Percentiles rank a stretch among this genome's conserved stretches.
These are phyloP conservation scores for Colletotrichum tanaceti DNA, from an alignment of 2,329 filamentous ascomycete species.

Conservation along the genomic window DNA sequence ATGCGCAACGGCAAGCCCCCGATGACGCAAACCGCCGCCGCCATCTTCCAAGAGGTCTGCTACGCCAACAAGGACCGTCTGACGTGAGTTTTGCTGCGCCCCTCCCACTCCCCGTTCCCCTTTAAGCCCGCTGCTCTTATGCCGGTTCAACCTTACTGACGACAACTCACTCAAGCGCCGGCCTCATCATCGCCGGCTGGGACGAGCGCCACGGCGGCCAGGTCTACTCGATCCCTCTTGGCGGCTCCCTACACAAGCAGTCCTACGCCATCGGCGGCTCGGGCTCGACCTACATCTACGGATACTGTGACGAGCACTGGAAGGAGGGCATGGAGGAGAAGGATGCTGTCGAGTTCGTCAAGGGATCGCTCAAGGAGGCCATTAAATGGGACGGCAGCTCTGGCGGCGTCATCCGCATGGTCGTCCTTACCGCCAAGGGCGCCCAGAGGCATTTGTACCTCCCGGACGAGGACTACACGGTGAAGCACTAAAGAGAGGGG, in stretches of 20 bases:
- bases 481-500: constrained; percentile 62
- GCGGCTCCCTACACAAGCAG: constrained; percentile 97
- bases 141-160: neutral
- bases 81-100: constrained; percentile 68
- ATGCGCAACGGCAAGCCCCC: constrained; percentile 90
- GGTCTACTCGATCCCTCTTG: constrained; percentile 96
- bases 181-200: constrained; percentile 98
- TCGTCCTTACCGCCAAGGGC: constrained; percentile 90
- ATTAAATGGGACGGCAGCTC: constrained; percentile 99
- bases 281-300: constrained; percentile 99
- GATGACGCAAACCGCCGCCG: constrained; percentile 93
- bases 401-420: constrained; percentile 97
- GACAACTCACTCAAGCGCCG: constrained; percentile 70
- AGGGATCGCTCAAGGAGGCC: constrained; percentile 88
- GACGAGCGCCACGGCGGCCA: constrained; percentile 95
- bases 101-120: too few relatives aligned
- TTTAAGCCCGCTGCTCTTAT: neutral
- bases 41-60: constrained; percentile 97
- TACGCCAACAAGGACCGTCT: constrained; percentile 96
- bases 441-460: constrained; percentile 95
- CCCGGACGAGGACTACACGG: constrained; percentile 89
- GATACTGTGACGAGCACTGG: constrained; percentile 98
- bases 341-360: constrained; percentile 92
- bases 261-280: constrained; percentile 95
- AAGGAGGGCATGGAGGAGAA: constrained; percentile 92